These are phyloP conservation scores for Pleurotus giganteus DNA, from an alignment of 768 basidiomycete genomes.

Conservation along the genomic window DNA sequence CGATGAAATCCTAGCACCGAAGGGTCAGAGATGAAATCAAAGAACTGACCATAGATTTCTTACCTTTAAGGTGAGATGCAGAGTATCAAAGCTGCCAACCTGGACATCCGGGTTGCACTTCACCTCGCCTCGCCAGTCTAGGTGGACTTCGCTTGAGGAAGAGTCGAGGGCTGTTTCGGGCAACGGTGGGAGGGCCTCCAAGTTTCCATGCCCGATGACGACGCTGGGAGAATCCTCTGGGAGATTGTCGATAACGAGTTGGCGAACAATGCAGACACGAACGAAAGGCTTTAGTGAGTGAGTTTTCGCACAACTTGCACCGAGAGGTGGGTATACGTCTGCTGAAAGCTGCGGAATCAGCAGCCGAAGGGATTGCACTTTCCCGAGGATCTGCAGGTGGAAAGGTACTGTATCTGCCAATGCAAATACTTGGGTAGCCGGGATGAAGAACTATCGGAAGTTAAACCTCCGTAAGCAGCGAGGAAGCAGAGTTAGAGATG, in stretches of 20 bases:
- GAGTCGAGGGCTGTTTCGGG: slow-evolving; percentile 23
- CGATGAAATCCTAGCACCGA: slow-evolving; percentile 53
- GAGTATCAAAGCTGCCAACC: slow-evolving; percentile 45
- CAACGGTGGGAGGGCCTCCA: slow-evolving; percentile 44
- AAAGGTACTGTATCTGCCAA: slow-evolving; percentile 59
- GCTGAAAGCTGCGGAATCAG: slow-evolving; percentile 33
- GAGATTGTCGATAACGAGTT: slow-evolving; percentile 35
- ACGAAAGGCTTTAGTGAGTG: slow-evolving; percentile 21
- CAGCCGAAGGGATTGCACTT: slow-evolving; percentile 39
- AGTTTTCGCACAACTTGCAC: not conserved
- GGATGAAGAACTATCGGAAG: slow-evolving; percentile 53
- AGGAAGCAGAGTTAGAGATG: too few species aligned
- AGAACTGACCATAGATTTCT: slow-evolving; percentile 13
- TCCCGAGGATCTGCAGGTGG: slow-evolving; percentile 58
- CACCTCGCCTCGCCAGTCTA: slow-evolving; percentile 65
- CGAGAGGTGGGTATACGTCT: slow-evolving; percentile 16
- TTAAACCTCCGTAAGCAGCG: not conserved
- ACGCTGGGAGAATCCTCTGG: slow-evolving; percentile 31
- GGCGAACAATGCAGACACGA: slow-evolving; percentile 54
- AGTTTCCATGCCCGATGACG: slow-evolving; percentile 45
- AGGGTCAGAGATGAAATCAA: not conserved
- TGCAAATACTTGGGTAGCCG: slow-evolving; percentile 53
- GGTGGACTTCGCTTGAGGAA: slow-evolving; percentile 28
- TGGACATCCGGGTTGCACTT: slow-evolving; percentile 31
- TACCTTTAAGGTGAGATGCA: slow-evolving; percentile 41